phyloP scores from a whole-genome alignment of 257 asterid species.

The Rauvolfia tetraphylla region DNA sequence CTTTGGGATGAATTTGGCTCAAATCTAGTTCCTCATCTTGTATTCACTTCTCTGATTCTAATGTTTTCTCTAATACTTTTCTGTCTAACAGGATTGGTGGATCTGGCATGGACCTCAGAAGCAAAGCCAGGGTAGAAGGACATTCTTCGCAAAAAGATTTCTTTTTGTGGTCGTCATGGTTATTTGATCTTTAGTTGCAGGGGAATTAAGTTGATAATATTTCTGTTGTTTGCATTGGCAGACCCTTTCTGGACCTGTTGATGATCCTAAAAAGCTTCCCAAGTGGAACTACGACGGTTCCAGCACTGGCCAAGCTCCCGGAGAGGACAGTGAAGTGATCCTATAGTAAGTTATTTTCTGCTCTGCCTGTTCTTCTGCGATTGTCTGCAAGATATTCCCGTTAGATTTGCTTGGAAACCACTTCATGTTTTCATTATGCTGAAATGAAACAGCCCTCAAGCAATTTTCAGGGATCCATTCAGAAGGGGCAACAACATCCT shows the following conservation, averaged over 20 bases:
- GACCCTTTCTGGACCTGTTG: conserved; percentile 67
- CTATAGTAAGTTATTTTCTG: conserved; percentile 47
- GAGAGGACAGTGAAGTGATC: conserved; percentile 95
- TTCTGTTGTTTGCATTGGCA: conserved; percentile 16
- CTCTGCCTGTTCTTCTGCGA: background rate
- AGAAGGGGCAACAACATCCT: conserved; percentile 77
- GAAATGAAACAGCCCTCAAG: conserved; percentile 68
- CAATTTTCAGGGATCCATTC: conserved; percentile 88
- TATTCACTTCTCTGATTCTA: background rate
- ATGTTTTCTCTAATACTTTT: background rate
- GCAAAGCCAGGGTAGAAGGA: conserved; percentile 81
- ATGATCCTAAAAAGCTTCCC: conserved; percentile 73
- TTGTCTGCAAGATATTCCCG: no score
- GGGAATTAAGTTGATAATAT: background rate
- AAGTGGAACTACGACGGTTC: conserved; percentile 97
- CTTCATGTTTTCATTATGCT: background rate
- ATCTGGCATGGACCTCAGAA: conserved; percentile 85
- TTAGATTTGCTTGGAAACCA: background rate
- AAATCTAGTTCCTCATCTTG: background rate
- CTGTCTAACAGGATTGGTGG: conserved; percentile 75
- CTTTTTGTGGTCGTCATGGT: background rate
- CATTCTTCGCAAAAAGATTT: no score
- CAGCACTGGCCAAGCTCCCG: conserved; percentile 95
- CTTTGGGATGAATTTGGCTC: background rate
- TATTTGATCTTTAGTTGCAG: background rate